phyloP scores from a whole-genome alignment of 192 early-diverging fungal genomes.

The Coemansia sp. region DNA sequence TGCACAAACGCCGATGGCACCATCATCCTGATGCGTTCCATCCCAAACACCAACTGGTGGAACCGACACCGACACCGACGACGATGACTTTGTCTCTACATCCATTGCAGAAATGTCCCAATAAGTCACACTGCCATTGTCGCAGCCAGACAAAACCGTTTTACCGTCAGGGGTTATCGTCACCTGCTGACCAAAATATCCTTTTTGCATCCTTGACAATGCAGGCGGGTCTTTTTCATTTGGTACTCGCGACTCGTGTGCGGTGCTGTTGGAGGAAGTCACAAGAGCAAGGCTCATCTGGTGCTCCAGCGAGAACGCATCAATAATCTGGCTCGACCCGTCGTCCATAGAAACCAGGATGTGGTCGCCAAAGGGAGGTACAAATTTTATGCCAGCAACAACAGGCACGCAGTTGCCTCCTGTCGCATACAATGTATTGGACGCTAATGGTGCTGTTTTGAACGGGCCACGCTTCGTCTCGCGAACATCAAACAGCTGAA shows the following conservation, averaged over 20 bases:
- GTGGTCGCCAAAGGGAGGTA: constrained; percentile 36
- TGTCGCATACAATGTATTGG: background rate
- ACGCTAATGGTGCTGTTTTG: constrained; percentile 4
- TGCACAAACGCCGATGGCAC: constrained; percentile 33
- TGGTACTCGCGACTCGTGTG: background rate
- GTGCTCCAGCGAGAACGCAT: constrained; percentile 20
- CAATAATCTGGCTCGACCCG: constrained; percentile 12
- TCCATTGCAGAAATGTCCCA: constrained; percentile 25
- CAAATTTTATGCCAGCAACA: constrained; percentile 21
- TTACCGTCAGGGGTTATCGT: constrained; percentile 41
- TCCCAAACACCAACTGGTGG: constrained; percentile 25
- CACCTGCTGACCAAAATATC: constrained; percentile 27
- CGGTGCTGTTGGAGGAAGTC: background rate
- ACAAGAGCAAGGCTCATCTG: constrained; percentile 3
- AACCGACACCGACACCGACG: constrained; percentile 4
- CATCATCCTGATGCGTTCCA: constrained; percentile 26
- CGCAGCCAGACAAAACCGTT: constrained; percentile 22
- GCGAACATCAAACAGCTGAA: constrained; percentile 75
- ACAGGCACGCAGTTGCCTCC: background rate
- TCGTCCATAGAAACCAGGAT: constrained; percentile 30
- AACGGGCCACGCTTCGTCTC: constrained; percentile 58
- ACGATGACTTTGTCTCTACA: background rate
- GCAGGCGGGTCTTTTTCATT: background rate
- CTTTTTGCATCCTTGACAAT: constrained; percentile 9
- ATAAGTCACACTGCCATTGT: constrained; percentile 26